Percentiles rank a stretch among this genome's conserved stretches.
phyloP scores from a whole-genome alignment of 176 grass and related monocot species.

The Rhipidocladum racemiflorum region DNA sequence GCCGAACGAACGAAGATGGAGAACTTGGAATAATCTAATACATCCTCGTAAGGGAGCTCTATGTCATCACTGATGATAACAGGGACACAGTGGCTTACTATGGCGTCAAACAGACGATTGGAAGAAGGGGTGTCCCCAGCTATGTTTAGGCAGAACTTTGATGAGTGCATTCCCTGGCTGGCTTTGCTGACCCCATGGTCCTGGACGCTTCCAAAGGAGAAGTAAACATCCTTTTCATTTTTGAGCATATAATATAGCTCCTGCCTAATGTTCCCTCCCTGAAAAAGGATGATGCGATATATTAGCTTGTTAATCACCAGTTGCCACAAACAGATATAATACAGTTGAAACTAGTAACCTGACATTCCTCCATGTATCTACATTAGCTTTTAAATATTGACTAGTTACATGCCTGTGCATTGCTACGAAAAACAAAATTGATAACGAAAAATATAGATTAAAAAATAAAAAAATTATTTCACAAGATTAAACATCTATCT shows the following conservation, averaged over 20 bases:
- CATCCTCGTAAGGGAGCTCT: conserved; percentile 76
- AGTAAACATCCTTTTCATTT: conserved; percentile 72
- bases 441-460: no score
- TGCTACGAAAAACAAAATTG: no score
- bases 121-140: conserved; percentile 87
- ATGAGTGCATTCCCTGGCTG: conserved; percentile 71
- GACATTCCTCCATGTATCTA: neutral
- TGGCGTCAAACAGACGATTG: conserved; percentile 78
- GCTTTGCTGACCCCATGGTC: conserved; percentile 78
- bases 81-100: conserved; percentile 72
- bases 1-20: conserved; percentile 68
- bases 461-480: no score
- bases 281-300: conserved; percentile 22
- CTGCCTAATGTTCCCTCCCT: conserved; percentile 81
- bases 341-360: neutral
- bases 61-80: conserved; percentile 81
- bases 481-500: no score
- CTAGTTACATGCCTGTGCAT: no score
- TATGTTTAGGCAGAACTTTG: conserved; percentile 88
- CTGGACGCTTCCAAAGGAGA: conserved; percentile 76
- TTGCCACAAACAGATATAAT: neutral
- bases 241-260: conserved; percentile 78
- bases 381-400: neutral
- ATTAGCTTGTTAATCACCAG: neutral
- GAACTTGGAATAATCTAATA: conserved; percentile 76